A percentile compares a stretch with the other conserved stretches of the same genome.
Evolutionary conservation across 78 protist genomes (phyloP).

Genomic region (Dictyostelium capitatum): DNA sequence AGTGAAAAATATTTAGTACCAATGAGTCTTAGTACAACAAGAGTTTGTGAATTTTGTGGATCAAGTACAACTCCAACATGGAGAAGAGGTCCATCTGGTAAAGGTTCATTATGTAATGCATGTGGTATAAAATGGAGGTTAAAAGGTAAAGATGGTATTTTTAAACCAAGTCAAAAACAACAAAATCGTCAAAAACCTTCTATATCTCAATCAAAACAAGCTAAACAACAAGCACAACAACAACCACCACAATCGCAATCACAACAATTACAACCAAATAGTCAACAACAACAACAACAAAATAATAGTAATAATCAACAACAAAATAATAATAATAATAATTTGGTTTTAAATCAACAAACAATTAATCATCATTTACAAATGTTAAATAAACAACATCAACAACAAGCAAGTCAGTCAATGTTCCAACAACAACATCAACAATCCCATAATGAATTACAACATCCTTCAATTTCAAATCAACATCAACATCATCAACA

Average conservation of each 20-base stretch:
- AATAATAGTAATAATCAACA: neutral
- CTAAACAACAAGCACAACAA: slow-evolving; percentile 26
- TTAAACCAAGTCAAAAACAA: slow-evolving; percentile 45
- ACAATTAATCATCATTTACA: slow-evolving; percentile 15
- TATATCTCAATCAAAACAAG: neutral
- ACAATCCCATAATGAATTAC: slow-evolving; percentile 32
- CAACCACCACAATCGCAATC: slow-evolving; percentile 10
- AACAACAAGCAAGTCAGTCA: slow-evolving; percentile 14
- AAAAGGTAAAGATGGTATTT: slow-evolving; percentile 68
- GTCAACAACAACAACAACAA: slow-evolving; percentile 8
- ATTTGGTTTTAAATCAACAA: slow-evolving; percentile 5
- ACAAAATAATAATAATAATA: slow-evolving; percentile 15
- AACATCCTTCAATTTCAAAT: neutral
- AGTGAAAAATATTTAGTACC: neutral
- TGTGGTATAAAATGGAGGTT: slow-evolving; percentile 88
- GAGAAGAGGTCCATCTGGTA: slow-evolving; percentile 88
- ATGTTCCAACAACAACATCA: slow-evolving; percentile 35
- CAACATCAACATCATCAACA: slow-evolving; percentile 2
- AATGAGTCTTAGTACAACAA: slow-evolving; percentile 8
- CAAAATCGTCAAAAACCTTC: slow-evolving; percentile 25
- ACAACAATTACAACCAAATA: neutral
- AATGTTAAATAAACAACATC: slow-evolving; percentile 23
- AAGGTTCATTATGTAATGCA: slow-evolving; percentile 85
- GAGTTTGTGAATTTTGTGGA: slow-evolving; percentile 84
- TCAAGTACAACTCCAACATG: slow-evolving; percentile 78